Conservation (phyloP, 176 grass and related monocot genomes). For the Aegilops speltoides region DNA sequence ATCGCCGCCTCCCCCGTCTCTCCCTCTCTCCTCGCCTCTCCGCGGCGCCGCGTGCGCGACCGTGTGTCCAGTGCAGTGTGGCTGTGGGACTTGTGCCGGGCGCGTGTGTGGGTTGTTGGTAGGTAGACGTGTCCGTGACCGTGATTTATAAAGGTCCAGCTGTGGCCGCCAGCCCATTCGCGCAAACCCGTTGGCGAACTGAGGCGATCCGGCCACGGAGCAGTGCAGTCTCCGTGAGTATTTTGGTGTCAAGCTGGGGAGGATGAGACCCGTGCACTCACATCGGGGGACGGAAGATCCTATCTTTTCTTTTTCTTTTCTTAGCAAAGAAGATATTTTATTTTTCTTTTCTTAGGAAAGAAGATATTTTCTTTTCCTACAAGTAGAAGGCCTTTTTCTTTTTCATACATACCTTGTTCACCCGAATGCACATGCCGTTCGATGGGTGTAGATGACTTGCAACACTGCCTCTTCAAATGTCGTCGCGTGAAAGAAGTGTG, state of each 20-base stretch:
- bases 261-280: too few species aligned
- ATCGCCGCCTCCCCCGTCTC: neutral
- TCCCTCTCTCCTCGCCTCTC: neutral
- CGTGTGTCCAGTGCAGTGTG: neutral
- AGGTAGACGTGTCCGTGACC: neutral
- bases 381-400: too few species aligned
- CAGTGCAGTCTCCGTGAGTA: neutral
- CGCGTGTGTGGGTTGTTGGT: neutral
- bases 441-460: too few species aligned
- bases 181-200: neutral
- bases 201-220: neutral
- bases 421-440: too few species aligned
- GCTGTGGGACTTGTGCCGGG: constrained; percentile 1
- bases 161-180: neutral
- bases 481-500: too few species aligned
- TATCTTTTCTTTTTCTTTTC: too few species aligned
- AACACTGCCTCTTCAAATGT: too few species aligned
- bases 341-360: too few species aligned
- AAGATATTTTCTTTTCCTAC: too few species aligned
- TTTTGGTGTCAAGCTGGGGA: neutral
- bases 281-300: too few species aligned
- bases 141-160: constrained; percentile 2
- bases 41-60: neutral
- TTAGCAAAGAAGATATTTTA: too few species aligned
- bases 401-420: too few species aligned